Evolutionary conservation across 1,139 yeast species (phyloP).

Genomic region (Candida glucosophila): DNA sequence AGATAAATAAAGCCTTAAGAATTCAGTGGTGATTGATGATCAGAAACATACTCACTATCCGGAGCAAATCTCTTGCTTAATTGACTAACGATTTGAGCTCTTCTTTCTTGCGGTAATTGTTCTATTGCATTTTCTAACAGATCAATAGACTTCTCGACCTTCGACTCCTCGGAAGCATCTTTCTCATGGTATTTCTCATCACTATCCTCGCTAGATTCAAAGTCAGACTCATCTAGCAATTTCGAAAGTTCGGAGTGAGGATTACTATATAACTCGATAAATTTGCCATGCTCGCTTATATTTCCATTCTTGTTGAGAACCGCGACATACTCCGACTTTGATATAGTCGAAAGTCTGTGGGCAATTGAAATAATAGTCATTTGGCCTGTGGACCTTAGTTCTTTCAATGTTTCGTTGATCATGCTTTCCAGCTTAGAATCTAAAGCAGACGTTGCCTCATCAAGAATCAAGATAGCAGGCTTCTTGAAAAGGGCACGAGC

Average conservation of each 20-base stretch:
- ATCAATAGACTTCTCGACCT: no score
- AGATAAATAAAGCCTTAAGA: no score
- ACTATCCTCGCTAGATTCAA: constrained; percentile 13
- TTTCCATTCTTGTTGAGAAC: constrained; percentile 41
- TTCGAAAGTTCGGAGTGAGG: constrained; percentile 37
- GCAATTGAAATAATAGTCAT: constrained; percentile 89
- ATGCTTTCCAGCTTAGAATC: constrained; percentile 67
- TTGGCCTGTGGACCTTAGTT: constrained; percentile 47
- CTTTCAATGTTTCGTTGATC: constrained; percentile 51
- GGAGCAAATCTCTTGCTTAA: no score
- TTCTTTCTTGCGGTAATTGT: no score
- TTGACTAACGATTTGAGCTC: no score
- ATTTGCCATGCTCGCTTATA: constrained; percentile 35
- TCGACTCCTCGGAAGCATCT: no score
- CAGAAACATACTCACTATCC: no score
- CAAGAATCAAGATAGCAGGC: constrained; percentile 56
- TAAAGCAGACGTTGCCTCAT: constrained; percentile 75
- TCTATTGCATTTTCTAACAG: no score
- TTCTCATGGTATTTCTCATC: constrained; percentile 14
- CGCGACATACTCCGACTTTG: constrained; percentile 46
- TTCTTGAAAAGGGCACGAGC: constrained; percentile 70
- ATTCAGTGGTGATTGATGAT: no score
- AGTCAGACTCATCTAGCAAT: constrained; percentile 31
- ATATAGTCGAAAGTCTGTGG: constrained; percentile 77
- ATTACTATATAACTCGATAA: constrained; percentile 34